Base-by-base conservation (phyloP, 805 yeast species). In the Cyberlindnera euphorbiiphila region DNA sequence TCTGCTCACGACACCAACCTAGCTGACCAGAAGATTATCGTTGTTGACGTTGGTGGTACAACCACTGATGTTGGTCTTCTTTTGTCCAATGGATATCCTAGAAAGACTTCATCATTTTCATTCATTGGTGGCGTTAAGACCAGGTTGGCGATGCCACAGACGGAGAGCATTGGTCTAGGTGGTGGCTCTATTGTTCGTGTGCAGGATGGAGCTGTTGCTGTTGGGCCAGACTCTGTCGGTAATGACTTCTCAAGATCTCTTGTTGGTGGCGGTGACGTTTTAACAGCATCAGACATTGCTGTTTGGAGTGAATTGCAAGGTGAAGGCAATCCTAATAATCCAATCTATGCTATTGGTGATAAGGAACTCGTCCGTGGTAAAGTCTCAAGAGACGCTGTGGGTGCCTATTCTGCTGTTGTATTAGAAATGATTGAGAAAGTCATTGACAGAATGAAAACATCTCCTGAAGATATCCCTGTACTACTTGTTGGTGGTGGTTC, bases 151-250 rank as follows among this genome's bases (percentile, higher is more conserved):
- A 71, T 69, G 75, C 75, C 76, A 7, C 74, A 69, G 22, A 74
- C 68, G 14, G 74, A 67, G 46, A 63, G 70, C 42, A 62, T 72
- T 37, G 77, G 76, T 1, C 57, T 71, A 4, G 76, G 77, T 23
- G 76, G 76, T 37, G 76, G 76, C 3, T 71, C 76, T 3, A 59
- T 67, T 14, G 71, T 71, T 9, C 48, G 69, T 31, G 9, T 33
- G 11, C 42, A 42, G 2, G 48, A 45, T 18, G 51, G 37, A 4
- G 25, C 39, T 2, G 30, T 67, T 4, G 56, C 66, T 4, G 57
- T 71, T 21, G 76, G 76, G 1, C 76, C 77, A 0, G 76, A 70
- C 31, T 69, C 76, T n/a, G 66, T 66, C 15, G 77, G 75, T 6
- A 50, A 60, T 28, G 71, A 69, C 19, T 51, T 56, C 20, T 50